phyloP scores from a whole-genome alignment of 1,284 basidiomycete species.

The Schizophyllum commune region DNA sequence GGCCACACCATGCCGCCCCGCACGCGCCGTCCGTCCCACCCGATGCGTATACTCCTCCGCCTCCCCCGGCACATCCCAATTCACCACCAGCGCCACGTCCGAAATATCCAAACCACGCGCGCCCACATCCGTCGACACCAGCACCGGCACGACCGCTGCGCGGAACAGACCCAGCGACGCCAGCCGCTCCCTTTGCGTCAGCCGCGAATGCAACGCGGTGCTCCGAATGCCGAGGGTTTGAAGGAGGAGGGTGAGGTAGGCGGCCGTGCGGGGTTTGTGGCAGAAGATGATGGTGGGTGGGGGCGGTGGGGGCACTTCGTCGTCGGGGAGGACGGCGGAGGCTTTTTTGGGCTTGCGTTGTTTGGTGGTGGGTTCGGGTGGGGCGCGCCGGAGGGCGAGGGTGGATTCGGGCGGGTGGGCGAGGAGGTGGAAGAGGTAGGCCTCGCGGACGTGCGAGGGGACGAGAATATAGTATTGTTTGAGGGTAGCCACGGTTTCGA shows the following conservation, averaged over 20 bases:
- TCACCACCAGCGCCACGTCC: constrained; percentile 91
- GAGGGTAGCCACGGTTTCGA: constrained; percentile 80
- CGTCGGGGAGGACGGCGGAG: constrained; percentile 18
- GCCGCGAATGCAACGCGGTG: constrained; percentile 87
- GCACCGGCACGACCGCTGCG: constrained; percentile 80
- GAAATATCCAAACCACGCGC: constrained; percentile 93
- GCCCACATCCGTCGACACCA: constrained; percentile 94
- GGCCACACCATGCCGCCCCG: constrained; percentile 84
- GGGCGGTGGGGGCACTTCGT: constrained; percentile 58
- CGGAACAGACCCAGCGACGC: constrained; percentile 84
- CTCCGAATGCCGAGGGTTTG: constrained; percentile 77
- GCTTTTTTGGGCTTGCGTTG: constrained; percentile 24
- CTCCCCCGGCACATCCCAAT: constrained; percentile 89
- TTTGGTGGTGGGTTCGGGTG: constrained; percentile 39
- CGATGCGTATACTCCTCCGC: constrained; percentile 75
- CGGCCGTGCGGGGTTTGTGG: constrained; percentile 79
- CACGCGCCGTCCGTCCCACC: constrained; percentile 89
- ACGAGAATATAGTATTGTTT: constrained; percentile 90
- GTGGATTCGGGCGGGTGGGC: constrained; percentile 82
- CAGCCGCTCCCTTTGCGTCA: constrained; percentile 86
- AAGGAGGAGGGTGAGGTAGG: constrained; percentile 79
- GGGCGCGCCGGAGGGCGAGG: constrained; percentile 52
- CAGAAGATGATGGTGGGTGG: constrained; percentile 97
- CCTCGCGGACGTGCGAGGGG: constrained; percentile 91
- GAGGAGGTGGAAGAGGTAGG: constrained; percentile 88